Conservation (phyloP, 768 basidiomycete genomes). For the Auricularia auricula-judae region DNA sequence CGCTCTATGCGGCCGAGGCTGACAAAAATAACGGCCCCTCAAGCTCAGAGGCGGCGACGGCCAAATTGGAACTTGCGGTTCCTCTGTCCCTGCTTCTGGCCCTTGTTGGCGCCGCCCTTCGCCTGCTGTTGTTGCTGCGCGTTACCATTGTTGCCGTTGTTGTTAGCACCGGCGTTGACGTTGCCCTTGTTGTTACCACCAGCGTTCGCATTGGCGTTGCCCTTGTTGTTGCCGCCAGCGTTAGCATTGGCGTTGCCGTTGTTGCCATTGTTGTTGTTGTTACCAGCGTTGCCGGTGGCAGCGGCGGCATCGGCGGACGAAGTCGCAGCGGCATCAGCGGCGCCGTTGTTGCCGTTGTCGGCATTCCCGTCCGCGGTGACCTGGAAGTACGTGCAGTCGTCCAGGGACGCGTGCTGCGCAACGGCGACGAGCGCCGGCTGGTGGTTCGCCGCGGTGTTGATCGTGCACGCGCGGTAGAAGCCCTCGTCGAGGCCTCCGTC, state of each 20-base stretch:
- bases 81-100: neutral
- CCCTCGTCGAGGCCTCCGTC: conserved; percentile 45
- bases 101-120: neutral
- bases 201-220: neutral
- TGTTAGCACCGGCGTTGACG: neutral
- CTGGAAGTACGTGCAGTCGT: conserved; percentile 4
- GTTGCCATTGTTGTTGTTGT: neutral
- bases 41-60: too few relatives aligned
- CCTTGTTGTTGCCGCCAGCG: neutral
- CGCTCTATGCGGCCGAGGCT: too few relatives aligned
- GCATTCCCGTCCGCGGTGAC: neutral
- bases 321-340: neutral
- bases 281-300: neutral
- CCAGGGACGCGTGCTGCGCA: conserved; percentile 40
- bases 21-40: too few relatives aligned
- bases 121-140: neutral
- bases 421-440: conserved; percentile 48
- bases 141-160: neutral
- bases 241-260: neutral
- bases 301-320: neutral
- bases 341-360: neutral
- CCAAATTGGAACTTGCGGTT: too few relatives aligned
- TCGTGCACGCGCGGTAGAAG: conserved; percentile 46
- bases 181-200: neutral
- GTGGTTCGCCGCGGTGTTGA: conserved; percentile 48